Base-by-base conservation (phyloP, 495 filamentous ascomycete species). In the Talaromyces borbonicus region DNA sequence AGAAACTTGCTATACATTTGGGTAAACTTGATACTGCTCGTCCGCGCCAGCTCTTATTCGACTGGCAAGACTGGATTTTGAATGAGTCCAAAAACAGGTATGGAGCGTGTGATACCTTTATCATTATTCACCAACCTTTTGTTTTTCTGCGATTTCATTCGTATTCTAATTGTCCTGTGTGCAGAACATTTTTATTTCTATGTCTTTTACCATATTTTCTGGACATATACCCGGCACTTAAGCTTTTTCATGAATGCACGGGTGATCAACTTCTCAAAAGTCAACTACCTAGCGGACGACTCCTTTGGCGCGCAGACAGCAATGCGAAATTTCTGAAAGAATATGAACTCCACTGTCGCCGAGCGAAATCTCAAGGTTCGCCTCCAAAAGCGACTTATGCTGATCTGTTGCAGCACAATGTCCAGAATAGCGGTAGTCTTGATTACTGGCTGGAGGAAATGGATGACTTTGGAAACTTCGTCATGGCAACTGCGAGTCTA, bases 301-400 rank as follows among this genome's bases (percentile, higher is more conserved):
- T 15, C 12, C 12, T 41, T 24, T 41, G 38, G 38, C 38, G 26
- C 24, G 38, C 38, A 41, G 19, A 26, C 38, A 24, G 20, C 14
- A 23, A 26, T 76, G 75, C 11, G 79, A 69, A 18, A 81, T 71
- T 47, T 73, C 72, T 48, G 69, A 69, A 27, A 85, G 71, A 32
- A 85, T 72, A 3, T 77, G 77, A 0, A 75, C 75, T n/a, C 20
- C 38, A 41, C 6, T n/a, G 38, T 26, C 23, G 22, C n/a, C 24
- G 23, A 9, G 22, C 12, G 20, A 24, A 15, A 7, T 14, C 38
- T 41, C 35, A 38, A 3, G 5, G 16, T 20, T 20, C 35, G 22
- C 19, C 14, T 9, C 22, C 35, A 22, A 22, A 4, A 38, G 24
- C 26, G 20, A 41, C 38, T 0, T 41, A 41, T 26, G 20, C 38